phyloP scores from a whole-genome alignment of 768 basidiomycete genomes.

The Suillus hirtellus region DNA sequence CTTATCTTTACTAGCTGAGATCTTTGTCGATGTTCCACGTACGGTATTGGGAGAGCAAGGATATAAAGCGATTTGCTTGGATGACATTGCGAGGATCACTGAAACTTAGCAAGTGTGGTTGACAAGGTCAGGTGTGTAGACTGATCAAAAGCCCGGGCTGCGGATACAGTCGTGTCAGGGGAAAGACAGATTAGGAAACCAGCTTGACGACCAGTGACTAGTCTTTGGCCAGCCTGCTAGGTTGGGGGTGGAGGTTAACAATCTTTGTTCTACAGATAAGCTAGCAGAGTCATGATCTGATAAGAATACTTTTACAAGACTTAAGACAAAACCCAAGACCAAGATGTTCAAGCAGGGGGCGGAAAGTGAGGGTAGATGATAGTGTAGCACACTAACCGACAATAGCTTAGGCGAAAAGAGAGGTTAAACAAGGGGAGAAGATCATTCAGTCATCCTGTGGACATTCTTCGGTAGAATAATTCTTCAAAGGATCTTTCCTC shows the following conservation, averaged over 20 bases:
- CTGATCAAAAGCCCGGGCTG: constrained; percentile 10
- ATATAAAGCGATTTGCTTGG: constrained; percentile 50
- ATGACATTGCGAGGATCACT: constrained; percentile 42
- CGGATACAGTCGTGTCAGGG: constrained; percentile 15
- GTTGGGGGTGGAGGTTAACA: not conserved
- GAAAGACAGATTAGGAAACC: constrained; percentile 7
- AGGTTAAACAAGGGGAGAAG: constrained; percentile 4
- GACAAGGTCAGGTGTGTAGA: constrained; percentile 1
- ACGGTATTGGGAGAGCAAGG: constrained; percentile 71
- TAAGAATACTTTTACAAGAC: not conserved
- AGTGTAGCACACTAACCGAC: constrained; percentile 5
- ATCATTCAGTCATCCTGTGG: constrained; percentile 24
- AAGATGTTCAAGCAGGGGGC: too few relatives aligned
- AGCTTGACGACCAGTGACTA: not conserved
- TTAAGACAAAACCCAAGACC: not conserved
- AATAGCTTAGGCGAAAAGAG: not conserved
- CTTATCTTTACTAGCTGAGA: constrained; percentile 74
- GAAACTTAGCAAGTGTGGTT: not conserved
- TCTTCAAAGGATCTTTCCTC: constrained; percentile 78
- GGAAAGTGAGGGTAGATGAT: constrained; percentile 17
- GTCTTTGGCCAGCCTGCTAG: not conserved
- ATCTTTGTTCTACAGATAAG: not conserved
- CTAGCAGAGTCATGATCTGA: not conserved
- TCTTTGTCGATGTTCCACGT: constrained; percentile 70
- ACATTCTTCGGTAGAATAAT: constrained; percentile 47